Conservation (phyloP, 2,329 filamentous ascomycete genomes). For the Alternaria gansuensis region DNA sequence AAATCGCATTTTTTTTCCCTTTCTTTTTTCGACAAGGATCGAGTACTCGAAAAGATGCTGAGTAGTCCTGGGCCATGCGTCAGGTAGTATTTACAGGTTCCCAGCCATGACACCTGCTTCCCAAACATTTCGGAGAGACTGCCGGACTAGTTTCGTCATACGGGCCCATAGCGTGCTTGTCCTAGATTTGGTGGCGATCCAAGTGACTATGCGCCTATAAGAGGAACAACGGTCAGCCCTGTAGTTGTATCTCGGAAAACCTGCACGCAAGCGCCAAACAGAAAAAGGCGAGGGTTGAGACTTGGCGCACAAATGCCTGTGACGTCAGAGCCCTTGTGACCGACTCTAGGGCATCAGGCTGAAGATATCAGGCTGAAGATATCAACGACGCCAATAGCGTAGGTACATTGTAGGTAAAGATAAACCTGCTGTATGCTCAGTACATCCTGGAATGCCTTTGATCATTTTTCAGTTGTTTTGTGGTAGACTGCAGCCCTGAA, state of each 20-base stretch:
- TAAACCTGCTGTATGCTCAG: too few relatives aligned
- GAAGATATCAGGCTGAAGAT: neutral
- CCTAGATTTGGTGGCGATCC: constrained; percentile 6
- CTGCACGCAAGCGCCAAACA: constrained; percentile 10
- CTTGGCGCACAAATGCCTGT: constrained; percentile 4
- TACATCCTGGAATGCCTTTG: neutral
- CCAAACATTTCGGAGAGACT: constrained; percentile 5
- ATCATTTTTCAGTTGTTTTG: neutral
- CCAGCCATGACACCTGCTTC: constrained; percentile 4
- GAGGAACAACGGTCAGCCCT: constrained; percentile 2
- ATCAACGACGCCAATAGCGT: neutral
- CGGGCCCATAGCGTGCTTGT: constrained; percentile 10
- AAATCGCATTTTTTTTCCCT: constrained; percentile 28
- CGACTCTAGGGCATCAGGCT: neutral
- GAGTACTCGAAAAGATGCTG: constrained; percentile 5
- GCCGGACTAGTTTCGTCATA: constrained; percentile 20
- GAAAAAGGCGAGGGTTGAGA: neutral
- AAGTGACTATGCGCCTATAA: constrained; percentile 7
- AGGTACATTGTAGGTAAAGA: too few relatives aligned
- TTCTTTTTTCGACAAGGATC: constrained; percentile 7
- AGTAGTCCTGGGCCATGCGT: neutral
- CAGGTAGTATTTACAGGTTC: constrained; percentile 9
- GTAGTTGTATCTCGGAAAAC: constrained; percentile 9
- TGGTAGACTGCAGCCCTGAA: neutral
- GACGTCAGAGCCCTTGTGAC: constrained; percentile 10